A percentile compares a stretch with the other conserved stretches of the same genome.
phyloP scores from a whole-genome alignment of 2,329 filamentous ascomycete genomes.

The Pseudocercospora eumusae region DNA sequence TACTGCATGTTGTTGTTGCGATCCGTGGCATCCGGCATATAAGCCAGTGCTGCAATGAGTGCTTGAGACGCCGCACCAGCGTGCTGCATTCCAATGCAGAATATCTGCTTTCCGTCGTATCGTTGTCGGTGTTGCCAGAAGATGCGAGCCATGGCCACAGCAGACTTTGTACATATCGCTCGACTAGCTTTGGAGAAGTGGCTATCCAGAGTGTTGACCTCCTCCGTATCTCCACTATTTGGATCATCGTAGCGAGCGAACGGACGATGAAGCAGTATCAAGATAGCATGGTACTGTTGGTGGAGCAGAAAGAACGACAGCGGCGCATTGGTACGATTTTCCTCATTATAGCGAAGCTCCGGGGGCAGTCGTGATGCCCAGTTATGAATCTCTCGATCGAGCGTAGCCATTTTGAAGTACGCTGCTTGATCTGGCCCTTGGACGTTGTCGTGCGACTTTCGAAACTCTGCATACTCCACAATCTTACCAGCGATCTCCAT shows the following conservation, averaged over 20 bases:
- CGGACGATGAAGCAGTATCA: conserved; percentile 32
- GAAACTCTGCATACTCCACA: conserved; percentile 32
- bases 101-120: conserved; percentile 33
- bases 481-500: conserved; percentile 36
- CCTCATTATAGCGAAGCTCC: conserved; percentile 33
- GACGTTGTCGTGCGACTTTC: conserved; percentile 18
- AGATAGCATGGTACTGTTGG: conserved; percentile 32
- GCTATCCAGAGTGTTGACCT: conserved; percentile 30
- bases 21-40: conserved; percentile 29
- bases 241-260: conserved; percentile 33
- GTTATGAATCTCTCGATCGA: conserved; percentile 32
- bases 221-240: conserved; percentile 19
- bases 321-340: conserved; percentile 29
- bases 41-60: conserved; percentile 33
- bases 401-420: conserved; percentile 32
- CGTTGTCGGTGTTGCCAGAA: conserved; percentile 33
- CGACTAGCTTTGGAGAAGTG: conserved; percentile 32
- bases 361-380: conserved; percentile 29
- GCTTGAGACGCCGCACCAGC: conserved; percentile 32
- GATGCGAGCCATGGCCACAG: conserved; percentile 29
- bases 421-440: conserved; percentile 31
- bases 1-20: conserved; percentile 33
- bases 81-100: conserved; percentile 34
- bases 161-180: conserved; percentile 33
- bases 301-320: conserved; percentile 33